Percentiles rank a stretch among this genome's conserved stretches.
Evolutionary conservation across 2,329 filamentous ascomycete genomes (phyloP).

Genomic region (Aspergillus sp.): DNA sequence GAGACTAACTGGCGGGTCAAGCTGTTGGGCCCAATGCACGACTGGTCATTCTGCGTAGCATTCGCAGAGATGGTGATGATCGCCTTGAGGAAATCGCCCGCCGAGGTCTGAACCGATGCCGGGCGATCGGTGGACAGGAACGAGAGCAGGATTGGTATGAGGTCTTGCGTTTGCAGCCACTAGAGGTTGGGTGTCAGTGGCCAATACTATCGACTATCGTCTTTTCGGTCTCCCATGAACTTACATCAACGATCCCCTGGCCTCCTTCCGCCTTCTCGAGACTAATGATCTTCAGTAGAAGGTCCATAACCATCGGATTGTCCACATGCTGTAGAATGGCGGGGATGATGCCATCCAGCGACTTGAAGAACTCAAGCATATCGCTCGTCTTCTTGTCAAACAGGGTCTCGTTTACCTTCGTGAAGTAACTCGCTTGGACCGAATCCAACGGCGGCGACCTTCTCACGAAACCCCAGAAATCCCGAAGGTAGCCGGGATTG

Average conservation of each 20-base stretch:
- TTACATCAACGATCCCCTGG: slow-evolving; percentile 88
- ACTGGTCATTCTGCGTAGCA: slow-evolving; percentile 95
- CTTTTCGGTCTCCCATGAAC: slow-evolving; percentile 29
- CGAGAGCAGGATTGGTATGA: slow-evolving; percentile 82
- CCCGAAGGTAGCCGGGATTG: slow-evolving; percentile 71
- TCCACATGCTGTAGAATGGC: slow-evolving; percentile 92
- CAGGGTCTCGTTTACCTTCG: slow-evolving; percentile 96
- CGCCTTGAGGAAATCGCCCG: slow-evolving; percentile 95
- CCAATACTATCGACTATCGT: not conserved
- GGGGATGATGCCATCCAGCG: slow-evolving; percentile 74
- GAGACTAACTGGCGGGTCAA: slow-evolving; percentile 94
- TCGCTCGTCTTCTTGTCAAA: slow-evolving; percentile 98
- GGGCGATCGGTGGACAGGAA: slow-evolving; percentile 83
- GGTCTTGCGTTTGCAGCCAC: slow-evolving; percentile 88
- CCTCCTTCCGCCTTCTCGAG: slow-evolving; percentile 89
- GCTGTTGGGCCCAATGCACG: slow-evolving; percentile 98
- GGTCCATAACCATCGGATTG: slow-evolving; percentile 97
- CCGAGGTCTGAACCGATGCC: slow-evolving; percentile 90
- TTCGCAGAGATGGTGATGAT: slow-evolving; percentile 99
- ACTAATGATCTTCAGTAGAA: slow-evolving; percentile 94
- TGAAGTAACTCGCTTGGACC: slow-evolving; percentile 95
- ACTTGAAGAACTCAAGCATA: slow-evolving; percentile 88
- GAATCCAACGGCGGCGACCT: slow-evolving; percentile 83
- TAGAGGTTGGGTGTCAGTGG: slow-evolving; percentile 34
- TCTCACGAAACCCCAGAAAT: slow-evolving; percentile 90